These are phyloP conservation scores for Sisymbrium altissimum DNA, from an alignment of 345 rosid species.

Conservation along the genomic window DNA sequence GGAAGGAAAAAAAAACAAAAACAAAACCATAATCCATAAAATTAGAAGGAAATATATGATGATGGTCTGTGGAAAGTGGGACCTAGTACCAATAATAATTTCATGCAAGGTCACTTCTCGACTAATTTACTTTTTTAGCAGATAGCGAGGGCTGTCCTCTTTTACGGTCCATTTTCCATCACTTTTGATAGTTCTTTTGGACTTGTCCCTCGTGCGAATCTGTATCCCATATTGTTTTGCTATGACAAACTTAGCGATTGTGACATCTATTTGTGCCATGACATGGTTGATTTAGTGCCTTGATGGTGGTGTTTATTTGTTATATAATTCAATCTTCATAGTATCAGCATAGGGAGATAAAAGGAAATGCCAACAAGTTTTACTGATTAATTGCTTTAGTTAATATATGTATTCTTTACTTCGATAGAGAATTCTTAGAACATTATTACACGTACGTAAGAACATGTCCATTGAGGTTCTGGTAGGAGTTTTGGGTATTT, in stretches of 20 bases:
- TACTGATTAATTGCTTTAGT: too few relatives aligned
- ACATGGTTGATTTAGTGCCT: not conserved
- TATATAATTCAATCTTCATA: not conserved
- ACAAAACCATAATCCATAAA: not conserved
- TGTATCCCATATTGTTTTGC: not conserved
- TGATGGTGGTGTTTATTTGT: not conserved
- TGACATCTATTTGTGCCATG: not conserved
- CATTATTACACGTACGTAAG: not conserved
- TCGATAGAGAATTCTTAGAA: not conserved
- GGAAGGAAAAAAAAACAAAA: not conserved
- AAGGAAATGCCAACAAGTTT: too few relatives aligned
- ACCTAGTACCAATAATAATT: slow-evolving; percentile 20
- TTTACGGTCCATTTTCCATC: slow-evolving; percentile 10
- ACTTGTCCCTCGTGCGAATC: slow-evolving; percentile 23
- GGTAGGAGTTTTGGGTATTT: too few relatives aligned
- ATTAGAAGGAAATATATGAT: not conserved
- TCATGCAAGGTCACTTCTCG: slow-evolving; percentile 6
- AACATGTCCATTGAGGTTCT: too few relatives aligned
- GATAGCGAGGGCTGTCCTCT: slow-evolving; percentile 10
- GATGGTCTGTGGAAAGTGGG: not conserved
- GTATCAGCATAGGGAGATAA: too few relatives aligned
- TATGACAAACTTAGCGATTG: not conserved
- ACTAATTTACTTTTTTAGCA: not conserved
- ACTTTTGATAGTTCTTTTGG: slow-evolving; percentile 12
- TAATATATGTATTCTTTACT: too few relatives aligned